phyloP scores from a whole-genome alignment of 1,284 basidiomycete genomes.

The Melampsora americana region DNA sequence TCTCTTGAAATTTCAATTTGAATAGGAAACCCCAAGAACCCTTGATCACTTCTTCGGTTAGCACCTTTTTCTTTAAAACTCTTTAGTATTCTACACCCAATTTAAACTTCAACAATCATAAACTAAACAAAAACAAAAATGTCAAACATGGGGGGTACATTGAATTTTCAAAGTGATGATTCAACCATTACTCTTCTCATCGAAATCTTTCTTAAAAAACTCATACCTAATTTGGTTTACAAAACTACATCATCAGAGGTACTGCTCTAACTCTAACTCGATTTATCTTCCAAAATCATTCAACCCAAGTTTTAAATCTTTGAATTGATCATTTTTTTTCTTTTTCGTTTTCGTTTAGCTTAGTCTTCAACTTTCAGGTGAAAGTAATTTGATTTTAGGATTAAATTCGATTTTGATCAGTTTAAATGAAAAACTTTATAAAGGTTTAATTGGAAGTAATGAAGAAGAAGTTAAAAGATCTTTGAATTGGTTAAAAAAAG shows the following conservation, averaged over 20 bases:
- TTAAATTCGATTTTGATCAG: background rate
- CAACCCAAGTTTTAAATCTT: too few relatives aligned
- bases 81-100: too few relatives aligned
- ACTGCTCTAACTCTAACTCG: too few relatives aligned
- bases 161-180: constrained; percentile 13
- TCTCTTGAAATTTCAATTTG: too few relatives aligned
- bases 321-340: background rate
- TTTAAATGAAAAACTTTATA: background rate
- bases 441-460: background rate
- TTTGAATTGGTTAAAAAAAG: background rate
- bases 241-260: background rate
- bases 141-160: background rate
- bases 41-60: too few relatives aligned
- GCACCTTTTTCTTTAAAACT: too few relatives aligned
- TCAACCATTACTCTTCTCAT: constrained; percentile 17
- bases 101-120: background rate
- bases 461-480: background rate
- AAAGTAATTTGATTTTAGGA: background rate
- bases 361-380: background rate
- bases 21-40: too few relatives aligned
- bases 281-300: too few relatives aligned
- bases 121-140: background rate
- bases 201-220: constrained; percentile 23
- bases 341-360: background rate
- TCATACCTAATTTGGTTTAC: background rate